A percentile compares a stretch with the other conserved stretches of the same genome.
These are phyloP conservation scores for Fagus sylvatica DNA, from an alignment of 306 rosid species.

Conservation along the genomic window DNA sequence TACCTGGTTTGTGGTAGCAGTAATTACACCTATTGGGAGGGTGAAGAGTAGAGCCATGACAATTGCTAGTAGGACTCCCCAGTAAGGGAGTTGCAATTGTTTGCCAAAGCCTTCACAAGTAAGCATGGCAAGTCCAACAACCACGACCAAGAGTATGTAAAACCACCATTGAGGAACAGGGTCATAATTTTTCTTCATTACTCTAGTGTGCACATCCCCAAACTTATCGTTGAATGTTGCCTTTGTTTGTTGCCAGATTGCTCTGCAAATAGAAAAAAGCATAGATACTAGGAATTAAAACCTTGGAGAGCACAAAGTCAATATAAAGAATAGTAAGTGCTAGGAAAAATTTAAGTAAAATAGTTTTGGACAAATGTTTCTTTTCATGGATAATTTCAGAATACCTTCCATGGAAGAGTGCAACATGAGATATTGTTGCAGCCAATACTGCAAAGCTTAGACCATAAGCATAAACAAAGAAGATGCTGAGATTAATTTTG, in stretches of 20 bases:
- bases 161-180: conserved; percentile 87
- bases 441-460: conserved; percentile 69
- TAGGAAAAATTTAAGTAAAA: not conserved
- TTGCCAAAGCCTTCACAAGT: conserved; percentile 67
- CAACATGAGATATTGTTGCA: conserved; percentile 73
- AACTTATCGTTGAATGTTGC: conserved; percentile 16
- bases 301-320: not conserved
- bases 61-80: conserved; percentile 69
- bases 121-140: conserved; percentile 39
- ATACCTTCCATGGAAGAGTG: conserved; percentile 86
- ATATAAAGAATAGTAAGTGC: not conserved
- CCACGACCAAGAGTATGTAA: conserved; percentile 28
- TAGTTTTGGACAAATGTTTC: not conserved
- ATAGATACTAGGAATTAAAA: not conserved
- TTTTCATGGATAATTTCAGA: not conserved
- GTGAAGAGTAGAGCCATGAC: conserved; percentile 64
- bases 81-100: conserved; percentile 86
- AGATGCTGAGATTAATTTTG: conserved; percentile 64
- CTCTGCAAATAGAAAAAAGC: conserved; percentile 31
- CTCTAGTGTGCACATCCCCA: conserved; percentile 66
- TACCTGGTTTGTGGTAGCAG: conserved; percentile 82
- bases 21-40: conserved; percentile 69
- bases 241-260: conserved; percentile 40
- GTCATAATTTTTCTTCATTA: conserved; percentile 75
- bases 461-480: conserved; percentile 68